Percentiles rank a stretch among this genome's conserved stretches.
Conservation (phyloP, 2,329 filamentous ascomycete species). For the Capronia coronata region DNA sequence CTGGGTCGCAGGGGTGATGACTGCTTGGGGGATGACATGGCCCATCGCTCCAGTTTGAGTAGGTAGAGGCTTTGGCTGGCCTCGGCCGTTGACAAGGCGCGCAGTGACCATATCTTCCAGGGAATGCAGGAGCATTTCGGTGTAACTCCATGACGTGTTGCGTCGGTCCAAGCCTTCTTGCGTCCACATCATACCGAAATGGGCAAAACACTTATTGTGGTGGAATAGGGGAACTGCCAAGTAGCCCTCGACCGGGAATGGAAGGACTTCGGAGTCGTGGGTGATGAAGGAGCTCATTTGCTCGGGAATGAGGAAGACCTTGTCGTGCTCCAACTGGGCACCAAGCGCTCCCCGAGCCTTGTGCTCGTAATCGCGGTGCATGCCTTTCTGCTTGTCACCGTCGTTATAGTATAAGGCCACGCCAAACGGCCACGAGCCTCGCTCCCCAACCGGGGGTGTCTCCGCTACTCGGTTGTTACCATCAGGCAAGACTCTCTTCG, state of each 20-base stretch:
- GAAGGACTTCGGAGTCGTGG: conserved; percentile 55
- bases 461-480: conserved; percentile 54
- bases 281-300: conserved; percentile 53
- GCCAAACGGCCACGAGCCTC: conserved; percentile 57
- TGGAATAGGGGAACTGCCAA: conserved; percentile 60
- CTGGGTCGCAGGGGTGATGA: conserved; percentile 52
- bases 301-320: conserved; percentile 62
- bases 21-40: conserved; percentile 49
- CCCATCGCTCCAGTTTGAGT: conserved; percentile 28
- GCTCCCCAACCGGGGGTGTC: conserved; percentile 55
- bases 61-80: conserved; percentile 37
- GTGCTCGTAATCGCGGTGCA: conserved; percentile 57
- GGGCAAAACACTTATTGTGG: conserved; percentile 59
- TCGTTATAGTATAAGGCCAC: conserved; percentile 62
- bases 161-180: conserved; percentile 52
- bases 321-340: conserved; percentile 64
- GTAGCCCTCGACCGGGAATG: conserved; percentile 59
- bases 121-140: conserved; percentile 62
- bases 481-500: conserved; percentile 56
- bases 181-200: conserved; percentile 69
- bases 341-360: conserved; percentile 60
- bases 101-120: conserved; percentile 61
- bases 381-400: conserved; percentile 47
- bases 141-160: conserved; percentile 57
- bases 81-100: conserved; percentile 49